These are phyloP conservation scores for Bacidia gigantensis DNA, from an alignment of 495 filamentous ascomycete genomes.

Conservation along the genomic window DNA sequence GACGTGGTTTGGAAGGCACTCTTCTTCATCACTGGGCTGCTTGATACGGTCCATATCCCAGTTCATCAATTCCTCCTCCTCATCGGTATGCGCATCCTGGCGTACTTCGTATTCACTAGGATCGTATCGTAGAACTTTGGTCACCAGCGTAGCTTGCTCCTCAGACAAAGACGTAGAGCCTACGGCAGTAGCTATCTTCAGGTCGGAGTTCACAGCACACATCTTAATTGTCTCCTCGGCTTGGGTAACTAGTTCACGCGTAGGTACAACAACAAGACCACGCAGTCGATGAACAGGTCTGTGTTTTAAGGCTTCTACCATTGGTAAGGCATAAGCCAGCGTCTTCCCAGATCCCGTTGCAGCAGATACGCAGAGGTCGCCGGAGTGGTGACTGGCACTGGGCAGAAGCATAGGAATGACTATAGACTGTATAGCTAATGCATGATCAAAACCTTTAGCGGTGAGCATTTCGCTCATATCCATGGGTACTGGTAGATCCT, in stretches of 20 bases:
- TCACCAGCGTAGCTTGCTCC: slow-evolving; percentile 58
- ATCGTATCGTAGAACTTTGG: slow-evolving; percentile 45
- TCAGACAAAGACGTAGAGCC: slow-evolving; percentile 62
- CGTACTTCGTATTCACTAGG: slow-evolving; percentile 36
- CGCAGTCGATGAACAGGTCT: slow-evolving; percentile 47
- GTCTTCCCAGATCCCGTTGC: slow-evolving; percentile 93
- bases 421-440: slow-evolving; percentile 74
- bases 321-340: slow-evolving; percentile 74
- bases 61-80: slow-evolving; percentile 29
- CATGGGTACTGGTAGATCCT: slow-evolving; percentile 40
- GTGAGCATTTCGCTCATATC: slow-evolving; percentile 48
- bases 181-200: slow-evolving; percentile 68
- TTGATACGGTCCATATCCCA: slow-evolving; percentile 33
- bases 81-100: slow-evolving; percentile 26
- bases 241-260: slow-evolving; percentile 77
- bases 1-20: slow-evolving; percentile 44
- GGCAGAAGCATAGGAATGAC: slow-evolving; percentile 67
- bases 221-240: slow-evolving; percentile 55
- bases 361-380: slow-evolving; percentile 78
- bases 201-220: slow-evolving; percentile 42
- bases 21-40: slow-evolving; percentile 28
- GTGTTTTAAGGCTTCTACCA: slow-evolving; percentile 57
- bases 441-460: slow-evolving; percentile 51
- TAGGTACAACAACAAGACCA: slow-evolving; percentile 75
- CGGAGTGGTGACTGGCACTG: slow-evolving; percentile 36